Conservation (phyloP, 768 basidiomycete species). For the Dacryopinax primogenitus region DNA sequence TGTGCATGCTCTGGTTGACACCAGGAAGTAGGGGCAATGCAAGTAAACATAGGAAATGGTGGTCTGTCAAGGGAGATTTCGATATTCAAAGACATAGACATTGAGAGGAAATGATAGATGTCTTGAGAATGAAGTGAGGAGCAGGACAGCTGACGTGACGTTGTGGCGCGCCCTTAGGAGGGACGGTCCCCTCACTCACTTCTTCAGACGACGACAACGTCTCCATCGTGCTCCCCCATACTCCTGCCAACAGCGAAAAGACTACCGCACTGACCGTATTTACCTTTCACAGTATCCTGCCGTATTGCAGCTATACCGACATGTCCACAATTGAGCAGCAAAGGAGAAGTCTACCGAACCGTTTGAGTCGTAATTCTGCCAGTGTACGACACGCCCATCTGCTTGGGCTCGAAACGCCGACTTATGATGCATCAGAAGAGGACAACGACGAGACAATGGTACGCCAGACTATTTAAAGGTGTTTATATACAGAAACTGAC, state of each 20-base stretch:
- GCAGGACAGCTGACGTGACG: no score
- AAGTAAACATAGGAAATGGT: background rate
- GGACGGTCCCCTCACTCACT: background rate
- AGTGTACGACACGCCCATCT: constrained; percentile 2
- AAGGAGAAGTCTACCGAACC: background rate
- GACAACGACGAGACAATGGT: constrained; percentile 8
- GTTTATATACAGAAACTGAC: background rate
- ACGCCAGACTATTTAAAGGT: background rate
- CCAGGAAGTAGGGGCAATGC: background rate
- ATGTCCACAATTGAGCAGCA: constrained; percentile 1
- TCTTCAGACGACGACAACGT: background rate
- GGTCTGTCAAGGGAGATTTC: constrained; percentile 2
- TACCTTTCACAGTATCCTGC: background rate
- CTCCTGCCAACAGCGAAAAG: background rate
- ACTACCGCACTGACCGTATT: background rate
- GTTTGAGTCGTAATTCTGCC: background rate
- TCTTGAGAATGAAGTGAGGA: background rate
- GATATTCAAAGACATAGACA: background rate
- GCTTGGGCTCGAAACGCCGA: background rate
- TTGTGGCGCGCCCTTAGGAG: background rate
- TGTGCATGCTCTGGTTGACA: no score
- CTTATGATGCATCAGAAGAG: constrained; percentile 4
- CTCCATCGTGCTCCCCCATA: background rate
- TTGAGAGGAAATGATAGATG: background rate
- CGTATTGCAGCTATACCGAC: background rate